Evolutionary conservation across 768 basidiomycete genomes (phyloP).

Genomic region (Kwoniella sp.): DNA sequence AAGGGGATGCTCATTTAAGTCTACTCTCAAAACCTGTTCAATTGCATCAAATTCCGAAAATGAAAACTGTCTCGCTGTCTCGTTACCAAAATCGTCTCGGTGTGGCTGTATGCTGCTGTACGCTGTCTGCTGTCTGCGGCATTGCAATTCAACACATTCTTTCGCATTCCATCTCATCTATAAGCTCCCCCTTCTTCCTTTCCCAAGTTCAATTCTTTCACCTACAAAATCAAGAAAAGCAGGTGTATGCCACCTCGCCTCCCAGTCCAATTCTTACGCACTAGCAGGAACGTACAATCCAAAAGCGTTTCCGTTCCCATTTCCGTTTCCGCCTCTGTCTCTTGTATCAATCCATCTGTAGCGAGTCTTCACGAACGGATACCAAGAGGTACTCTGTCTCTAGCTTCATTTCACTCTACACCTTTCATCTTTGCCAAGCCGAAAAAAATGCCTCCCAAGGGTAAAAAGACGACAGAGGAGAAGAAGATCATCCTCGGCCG

Average conservation of each 20-base stretch:
- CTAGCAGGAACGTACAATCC: background rate
- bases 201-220: background rate
- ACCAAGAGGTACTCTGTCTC: background rate
- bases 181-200: background rate
- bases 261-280: background rate
- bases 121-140: slow-evolving; percentile 2
- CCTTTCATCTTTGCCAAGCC: slow-evolving; percentile 24
- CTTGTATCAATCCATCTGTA: slow-evolving; percentile 1
- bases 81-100: too few species aligned
- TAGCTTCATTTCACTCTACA: slow-evolving; percentile 15
- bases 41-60: background rate
- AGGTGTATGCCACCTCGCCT: slow-evolving; percentile 31
- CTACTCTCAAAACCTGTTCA: slow-evolving; percentile 1
- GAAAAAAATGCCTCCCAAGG: slow-evolving; percentile 81
- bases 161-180: slow-evolving; percentile 4
- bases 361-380: background rate
- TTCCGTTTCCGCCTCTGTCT: slow-evolving; percentile 6
- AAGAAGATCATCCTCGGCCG: slow-evolving; percentile 87
- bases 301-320: slow-evolving; percentile 3
- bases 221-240: slow-evolving; percentile 3
- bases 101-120: background rate
- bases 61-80: background rate
- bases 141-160: slow-evolving; percentile 9
- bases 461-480: slow-evolving; percentile 70
- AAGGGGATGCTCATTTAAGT: background rate